Base-by-base conservation (phyloP, 495 filamentous ascomycete species). In the Emericellopsis terricola region DNA sequence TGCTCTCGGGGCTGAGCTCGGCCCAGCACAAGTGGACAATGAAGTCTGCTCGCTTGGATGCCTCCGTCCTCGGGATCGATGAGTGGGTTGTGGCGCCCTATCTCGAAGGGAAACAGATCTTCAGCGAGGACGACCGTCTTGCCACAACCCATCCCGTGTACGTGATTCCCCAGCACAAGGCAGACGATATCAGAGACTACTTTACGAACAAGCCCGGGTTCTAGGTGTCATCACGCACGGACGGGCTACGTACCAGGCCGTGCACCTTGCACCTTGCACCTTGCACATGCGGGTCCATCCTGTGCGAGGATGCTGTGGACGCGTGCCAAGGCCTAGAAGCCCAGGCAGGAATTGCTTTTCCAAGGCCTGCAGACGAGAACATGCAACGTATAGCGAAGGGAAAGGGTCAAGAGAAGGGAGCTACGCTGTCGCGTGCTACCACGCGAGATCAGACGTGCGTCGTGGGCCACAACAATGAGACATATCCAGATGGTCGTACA, bases 1-100 rank as follows among this genome's bases (percentile, higher is more conserved):
- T 82, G 29, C 69, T 97, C 20, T 73, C 78, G 15, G 89, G 91
- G 7, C 64, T 96, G 23, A 85, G 81, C 47, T 73, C 71, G 21
- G 72, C 76, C 4, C 84, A 94, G 51, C 64, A 94, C 48, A 52
- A 69, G 43, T 85, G 79, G 53, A 68, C 65, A 40, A 78, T 78
- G 46, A 56, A 57, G 31, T 46, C 60, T 29, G 43, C 55, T 16
- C 59, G 57, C 44, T 41, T 38, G 29, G 44, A 35, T 52, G 29
- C 13, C 37, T 6, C 19, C 19, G 19, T 35, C n/a, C 33, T 35
- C 4, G 33, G 33, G 16, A 34, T 24, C 52, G 51, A 41, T 41
- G 46, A 63, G 29, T 92, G 79, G 81, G 59, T 55, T 26, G 69
- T 63, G 19, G 48, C 57, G 18, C 65, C 63, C 8, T 53, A 55